These are phyloP conservation scores for Tetrahymena malaccensis DNA, from an alignment of 73 alveolate genomes.

Conservation along the genomic window DNA sequence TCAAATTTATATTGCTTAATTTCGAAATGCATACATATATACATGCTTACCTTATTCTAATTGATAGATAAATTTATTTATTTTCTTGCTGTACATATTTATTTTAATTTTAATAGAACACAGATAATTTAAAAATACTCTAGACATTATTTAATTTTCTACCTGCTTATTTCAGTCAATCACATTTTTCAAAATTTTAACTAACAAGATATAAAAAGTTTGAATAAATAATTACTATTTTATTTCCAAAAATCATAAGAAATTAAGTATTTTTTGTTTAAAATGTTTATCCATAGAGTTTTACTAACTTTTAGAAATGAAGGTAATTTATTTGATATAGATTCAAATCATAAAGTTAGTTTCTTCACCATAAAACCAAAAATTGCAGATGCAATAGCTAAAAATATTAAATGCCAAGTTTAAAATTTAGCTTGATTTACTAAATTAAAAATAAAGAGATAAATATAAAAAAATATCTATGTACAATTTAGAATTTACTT, in stretches of 20 bases:
- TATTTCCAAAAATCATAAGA: not conserved
- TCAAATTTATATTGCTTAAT: too few relatives aligned
- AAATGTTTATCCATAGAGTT: too few relatives aligned
- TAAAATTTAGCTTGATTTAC: not conserved
- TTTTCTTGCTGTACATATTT: not conserved
- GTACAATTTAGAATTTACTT: not conserved
- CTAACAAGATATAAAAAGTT: not conserved
- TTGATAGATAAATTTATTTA: not conserved
- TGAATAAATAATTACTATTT: not conserved
- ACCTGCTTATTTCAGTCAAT: not conserved
- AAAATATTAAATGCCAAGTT: not conserved
- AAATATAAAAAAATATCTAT: not conserved
- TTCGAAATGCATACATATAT: not conserved
- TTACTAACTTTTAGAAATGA: too few relatives aligned
- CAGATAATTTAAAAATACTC: not conserved
- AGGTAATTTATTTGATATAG: too few relatives aligned
- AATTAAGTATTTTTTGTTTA: too few relatives aligned
- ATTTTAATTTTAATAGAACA: not conserved
- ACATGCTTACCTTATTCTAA: not conserved
- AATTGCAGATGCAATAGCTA: not conserved
- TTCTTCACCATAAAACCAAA: not conserved
- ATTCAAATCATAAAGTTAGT: not conserved
- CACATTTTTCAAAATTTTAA: not conserved
- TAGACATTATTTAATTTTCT: not conserved
- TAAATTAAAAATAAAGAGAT: not conserved